Base-by-base conservation (phyloP, 31 red algal genomes). In the Bonnemaisonia californica region DNA sequence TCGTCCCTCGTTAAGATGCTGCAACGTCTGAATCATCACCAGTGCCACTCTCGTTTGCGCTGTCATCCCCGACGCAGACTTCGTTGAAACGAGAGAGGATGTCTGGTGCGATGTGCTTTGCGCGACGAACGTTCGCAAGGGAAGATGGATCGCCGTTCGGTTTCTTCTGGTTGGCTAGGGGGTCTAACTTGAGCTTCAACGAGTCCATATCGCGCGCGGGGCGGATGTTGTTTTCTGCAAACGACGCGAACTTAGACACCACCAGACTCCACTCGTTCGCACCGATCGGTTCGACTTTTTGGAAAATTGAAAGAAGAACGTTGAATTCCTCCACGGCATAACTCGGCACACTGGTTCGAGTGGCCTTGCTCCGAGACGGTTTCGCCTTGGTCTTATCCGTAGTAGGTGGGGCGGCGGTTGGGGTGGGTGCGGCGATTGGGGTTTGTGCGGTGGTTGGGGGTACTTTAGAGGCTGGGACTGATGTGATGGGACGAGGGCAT, bases 121-220 rank as follows among this genome's bases (percentile, higher is more conserved):
- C 38, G 1, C 41, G 2, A 55, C 41, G 2, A 13, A 70, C 65
- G 18, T 70, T 34, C 3, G 65, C 31, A 12, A 54, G 51, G 38
- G 29, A 76, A 1, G 1, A 58, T 9, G 72, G 45, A 54, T 48
- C 51, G 8, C 26, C 24, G 0, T 45, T 76, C 31, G 8, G 3
- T 34, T 76, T 76, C 33, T 76, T 59, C 9, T 27, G 0, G 51
- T 55, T 58, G 28, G 41, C 27, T 3, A 76, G 51, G 1, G 54
- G 54, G 23, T 76, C 51, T 11, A 76, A 76, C 51, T 76, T 57
- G 51, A 29, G 29, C 58, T 58, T 59, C 5, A 59, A 54, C 21
- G 51, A 55, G 7, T 76, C 72, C 12, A 13, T 2, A 32, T 76
- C 72, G 1, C 72, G 2, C 3, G 51, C 0, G 56, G 16, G 48